Evolutionary conservation across 495 filamentous ascomycete species (phyloP).

Genomic region (Penicillium nucicola): DNA sequence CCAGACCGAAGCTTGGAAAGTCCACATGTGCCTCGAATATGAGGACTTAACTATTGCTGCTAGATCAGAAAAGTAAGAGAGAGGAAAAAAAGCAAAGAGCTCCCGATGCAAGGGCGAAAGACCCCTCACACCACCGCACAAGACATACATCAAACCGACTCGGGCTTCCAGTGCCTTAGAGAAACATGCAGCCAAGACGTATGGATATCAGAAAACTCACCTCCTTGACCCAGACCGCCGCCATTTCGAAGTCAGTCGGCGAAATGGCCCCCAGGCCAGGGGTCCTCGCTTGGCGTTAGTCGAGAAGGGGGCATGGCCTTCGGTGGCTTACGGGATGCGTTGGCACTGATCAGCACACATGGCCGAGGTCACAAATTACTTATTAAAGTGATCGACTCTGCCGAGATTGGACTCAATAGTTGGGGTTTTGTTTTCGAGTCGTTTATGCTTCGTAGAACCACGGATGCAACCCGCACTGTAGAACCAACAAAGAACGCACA

Average conservation of each 20-base stretch:
- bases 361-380: background rate
- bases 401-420: too few species aligned
- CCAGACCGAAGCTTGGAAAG: background rate
- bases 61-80: background rate
- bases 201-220: background rate
- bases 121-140: background rate
- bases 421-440: too few species aligned
- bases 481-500: background rate
- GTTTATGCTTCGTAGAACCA: background rate
- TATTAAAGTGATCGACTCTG: too few species aligned
- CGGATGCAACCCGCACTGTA: background rate
- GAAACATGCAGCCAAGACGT: background rate
- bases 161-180: background rate
- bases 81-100: background rate
- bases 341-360: slow-evolving; percentile 1
- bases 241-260: too few species aligned
- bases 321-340: background rate
- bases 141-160: background rate
- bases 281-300: background rate
- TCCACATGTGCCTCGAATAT: background rate
- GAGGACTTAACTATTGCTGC: background rate
- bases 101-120: slow-evolving; percentile 1
- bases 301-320: background rate
- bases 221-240: background rate
- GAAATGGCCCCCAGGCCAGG: background rate